These are phyloP conservation scores for Cryphonectria japonica DNA, from an alignment of 2,329 filamentous ascomycete genomes.

Conservation along the genomic window DNA sequence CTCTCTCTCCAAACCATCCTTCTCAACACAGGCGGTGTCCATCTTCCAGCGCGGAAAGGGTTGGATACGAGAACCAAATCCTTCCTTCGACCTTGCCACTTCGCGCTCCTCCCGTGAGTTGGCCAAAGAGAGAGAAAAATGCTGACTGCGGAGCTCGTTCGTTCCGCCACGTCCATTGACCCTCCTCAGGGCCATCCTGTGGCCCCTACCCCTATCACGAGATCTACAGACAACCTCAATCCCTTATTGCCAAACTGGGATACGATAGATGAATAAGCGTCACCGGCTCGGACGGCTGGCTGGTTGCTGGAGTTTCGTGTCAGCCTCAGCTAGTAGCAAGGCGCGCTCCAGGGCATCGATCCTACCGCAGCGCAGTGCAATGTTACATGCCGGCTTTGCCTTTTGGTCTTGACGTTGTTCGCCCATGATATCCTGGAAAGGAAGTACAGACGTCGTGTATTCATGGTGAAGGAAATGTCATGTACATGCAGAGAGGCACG, in stretches of 20 bases:
- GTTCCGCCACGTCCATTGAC: too few relatives aligned
- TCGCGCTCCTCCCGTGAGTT: not conserved
- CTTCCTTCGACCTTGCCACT: not conserved
- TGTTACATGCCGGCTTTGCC: not conserved
- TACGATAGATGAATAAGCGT: not conserved
- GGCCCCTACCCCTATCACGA: not conserved
- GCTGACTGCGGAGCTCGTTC: not conserved
- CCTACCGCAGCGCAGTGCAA: not conserved
- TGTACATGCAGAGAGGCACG: not conserved
- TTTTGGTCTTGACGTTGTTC: not conserved
- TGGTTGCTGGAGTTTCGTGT: not conserved
- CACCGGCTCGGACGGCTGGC: constrained; percentile 1
- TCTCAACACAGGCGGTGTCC: not conserved
- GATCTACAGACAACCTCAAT: not conserved
- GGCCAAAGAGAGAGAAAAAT: not conserved
- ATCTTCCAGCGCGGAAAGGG: not conserved
- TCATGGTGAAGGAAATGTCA: not conserved
- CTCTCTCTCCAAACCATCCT: too few relatives aligned
- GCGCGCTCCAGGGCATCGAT: not conserved
- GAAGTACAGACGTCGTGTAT: not conserved
- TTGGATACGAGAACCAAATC: constrained; percentile 8
- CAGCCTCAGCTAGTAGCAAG: not conserved
- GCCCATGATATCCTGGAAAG: not conserved
- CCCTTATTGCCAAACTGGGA: not conserved
- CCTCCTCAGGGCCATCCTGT: not conserved